Evolutionary conservation across 306 rosid species (phyloP), one percentile per base, ranked within the genome.

Genomic region (Abrus precatorius): DNA sequence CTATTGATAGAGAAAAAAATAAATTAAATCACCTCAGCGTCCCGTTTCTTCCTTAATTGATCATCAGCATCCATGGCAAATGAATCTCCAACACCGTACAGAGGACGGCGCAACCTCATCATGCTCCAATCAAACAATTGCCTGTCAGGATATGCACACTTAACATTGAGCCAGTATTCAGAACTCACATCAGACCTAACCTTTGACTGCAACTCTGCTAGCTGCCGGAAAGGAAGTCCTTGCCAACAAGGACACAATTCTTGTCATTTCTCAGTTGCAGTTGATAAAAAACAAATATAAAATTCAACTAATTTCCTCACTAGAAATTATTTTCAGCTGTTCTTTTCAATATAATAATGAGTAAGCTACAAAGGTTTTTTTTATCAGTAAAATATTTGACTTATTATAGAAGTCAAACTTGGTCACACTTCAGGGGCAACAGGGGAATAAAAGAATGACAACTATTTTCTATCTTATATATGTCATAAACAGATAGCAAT

Each of bases 11-110:
- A 54, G 53, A 78, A 43, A 5, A 43, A 43, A 5, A 60, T 40
- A 77, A 76, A 54, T 20, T 52, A 57, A 84, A 71, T 76, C 59
- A 93, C 99, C 99, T 96, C 99, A 65, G 93, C 86, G 74, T 96
- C 98, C 68, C 97, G 87, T 83, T 87, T 96, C 89, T 92, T 93
- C 86, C 97, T 89, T 83, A 90, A 80, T 65, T 93, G 99, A 84
- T 96, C 97, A 80, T 93, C 98, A 32, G 95, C 92, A 74, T 95
- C 98, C 89, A 90, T 81, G 76, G 97, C 81, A 92, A 96, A 96
- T 72, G 97, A 93, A 96, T 96, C 97, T 81, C 98, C 99, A 84
- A 93, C 95, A 64, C 99, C 98, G 86, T 93, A 96, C 6, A 87
- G 84, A 14, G 94, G 98, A 79, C 89, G 97, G 7, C 67, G 93